A percentile compares a stretch with the other conserved stretches of the same genome.
Conservation (phyloP, 345 rosid genomes). For the Xanthoceras sorbifolium region DNA sequence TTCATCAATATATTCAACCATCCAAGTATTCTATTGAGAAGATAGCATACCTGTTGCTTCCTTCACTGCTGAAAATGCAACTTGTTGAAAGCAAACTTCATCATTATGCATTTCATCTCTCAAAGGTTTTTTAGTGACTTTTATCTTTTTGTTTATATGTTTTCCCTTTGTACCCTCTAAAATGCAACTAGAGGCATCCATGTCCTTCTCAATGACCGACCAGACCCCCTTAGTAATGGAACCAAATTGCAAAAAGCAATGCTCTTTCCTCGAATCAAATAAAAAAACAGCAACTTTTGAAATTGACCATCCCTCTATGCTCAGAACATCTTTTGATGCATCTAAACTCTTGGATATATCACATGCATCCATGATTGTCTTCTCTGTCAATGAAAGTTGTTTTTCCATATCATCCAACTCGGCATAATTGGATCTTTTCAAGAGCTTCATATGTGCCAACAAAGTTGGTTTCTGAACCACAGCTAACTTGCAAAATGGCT, state of each 20-base stretch:
- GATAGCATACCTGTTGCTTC: slow-evolving; percentile 49
- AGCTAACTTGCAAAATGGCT: slow-evolving; percentile 65
- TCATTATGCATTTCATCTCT: slow-evolving; percentile 30
- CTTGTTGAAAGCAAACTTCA: slow-evolving; percentile 42
- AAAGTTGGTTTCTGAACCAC: slow-evolving; percentile 53
- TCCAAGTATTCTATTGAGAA: not conserved
- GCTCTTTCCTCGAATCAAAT: slow-evolving; percentile 54
- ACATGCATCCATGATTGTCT: slow-evolving; percentile 67
- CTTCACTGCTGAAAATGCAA: slow-evolving; percentile 66
- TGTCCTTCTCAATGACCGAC: slow-evolving; percentile 69
- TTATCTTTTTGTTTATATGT: slow-evolving; percentile 38
- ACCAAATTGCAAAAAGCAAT: slow-evolving; percentile 53
- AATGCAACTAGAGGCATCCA: slow-evolving; percentile 28
- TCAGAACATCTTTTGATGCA: slow-evolving; percentile 43
- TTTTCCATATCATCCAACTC: slow-evolving; percentile 38
- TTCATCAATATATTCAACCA: not conserved
- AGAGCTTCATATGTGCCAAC: slow-evolving; percentile 45
- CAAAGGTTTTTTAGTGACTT: slow-evolving; percentile 26
- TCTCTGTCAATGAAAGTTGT: slow-evolving; percentile 55
- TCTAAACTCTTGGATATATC: slow-evolving; percentile 51
- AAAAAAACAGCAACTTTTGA: slow-evolving; percentile 60
- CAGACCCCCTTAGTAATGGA: slow-evolving; percentile 63
- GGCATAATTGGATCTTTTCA: slow-evolving; percentile 40
- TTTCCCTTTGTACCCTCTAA: slow-evolving; percentile 27
- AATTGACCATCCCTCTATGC: slow-evolving; percentile 56